Conservation (phyloP, 2,329 filamentous ascomycete genomes). For the Trichoderma koningii region DNA sequence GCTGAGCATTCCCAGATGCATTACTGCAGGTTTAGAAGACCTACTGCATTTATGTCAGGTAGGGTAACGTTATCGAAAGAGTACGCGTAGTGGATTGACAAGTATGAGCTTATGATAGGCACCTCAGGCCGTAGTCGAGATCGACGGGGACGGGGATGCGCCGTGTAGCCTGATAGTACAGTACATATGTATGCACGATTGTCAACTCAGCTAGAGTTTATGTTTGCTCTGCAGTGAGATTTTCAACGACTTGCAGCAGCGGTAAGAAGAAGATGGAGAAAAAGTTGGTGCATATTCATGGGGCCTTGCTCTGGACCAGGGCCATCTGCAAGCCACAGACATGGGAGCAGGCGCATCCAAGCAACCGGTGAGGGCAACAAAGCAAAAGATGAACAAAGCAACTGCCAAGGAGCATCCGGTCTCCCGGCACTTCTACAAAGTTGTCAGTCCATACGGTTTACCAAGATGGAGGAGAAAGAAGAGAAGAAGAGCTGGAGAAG, state of each 20-base stretch:
- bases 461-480: not conserved
- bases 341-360: not conserved
- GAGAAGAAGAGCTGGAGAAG: not conserved
- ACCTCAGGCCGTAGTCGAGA: too few relatives aligned
- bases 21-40: too few relatives aligned
- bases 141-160: too few relatives aligned
- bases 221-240: not conserved
- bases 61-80: too few relatives aligned
- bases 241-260: not conserved
- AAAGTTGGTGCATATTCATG: not conserved
- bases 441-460: not conserved
- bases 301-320: not conserved
- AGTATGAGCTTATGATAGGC: too few relatives aligned
- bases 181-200: not conserved
- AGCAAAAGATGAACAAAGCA: not conserved
- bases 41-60: not conserved
- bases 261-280: not conserved
- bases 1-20: not conserved
- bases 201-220: too few relatives aligned
- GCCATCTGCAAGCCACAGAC: conserved; percentile 13
- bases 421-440: not conserved
- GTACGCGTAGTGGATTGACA: too few relatives aligned
- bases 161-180: too few relatives aligned
- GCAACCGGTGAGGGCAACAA: not conserved
- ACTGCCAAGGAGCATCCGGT: not conserved